Conservation (phyloP, 441 rosid genomes). For the Flueggea neowawraea region DNA sequence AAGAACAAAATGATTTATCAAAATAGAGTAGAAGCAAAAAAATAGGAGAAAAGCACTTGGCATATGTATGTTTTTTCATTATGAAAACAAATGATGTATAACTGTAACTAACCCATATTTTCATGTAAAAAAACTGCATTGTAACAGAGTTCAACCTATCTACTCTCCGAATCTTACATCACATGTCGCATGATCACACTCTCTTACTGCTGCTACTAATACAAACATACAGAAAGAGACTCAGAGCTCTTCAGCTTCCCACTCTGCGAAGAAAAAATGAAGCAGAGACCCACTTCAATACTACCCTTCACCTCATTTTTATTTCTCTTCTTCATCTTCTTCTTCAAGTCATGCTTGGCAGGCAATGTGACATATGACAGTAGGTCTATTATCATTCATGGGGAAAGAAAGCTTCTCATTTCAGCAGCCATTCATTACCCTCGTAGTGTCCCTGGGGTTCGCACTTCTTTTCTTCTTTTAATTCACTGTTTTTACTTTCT, state of each 20-base stretch:
- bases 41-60: too few relatives aligned
- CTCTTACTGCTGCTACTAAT: too few relatives aligned
- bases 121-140: too few relatives aligned
- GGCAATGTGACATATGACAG: slow-evolving; percentile 74
- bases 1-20: too few relatives aligned
- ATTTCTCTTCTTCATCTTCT: not conserved
- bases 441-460: slow-evolving; percentile 91
- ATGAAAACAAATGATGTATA: too few relatives aligned
- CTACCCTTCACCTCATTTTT: not conserved
- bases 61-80: too few relatives aligned
- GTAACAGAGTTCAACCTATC: too few relatives aligned
- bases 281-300: not conserved
- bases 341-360: slow-evolving; percentile 10
- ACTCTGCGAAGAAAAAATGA: not conserved
- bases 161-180: too few relatives aligned
- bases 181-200: too few relatives aligned
- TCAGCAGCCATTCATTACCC: slow-evolving; percentile 98
- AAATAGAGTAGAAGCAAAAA: too few relatives aligned
- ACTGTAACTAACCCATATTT: too few relatives aligned
- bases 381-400: slow-evolving; percentile 78
- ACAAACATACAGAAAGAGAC: too few relatives aligned
- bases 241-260: not conserved
- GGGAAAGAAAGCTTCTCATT: slow-evolving; percentile 75
- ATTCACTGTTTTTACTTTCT: not conserved
- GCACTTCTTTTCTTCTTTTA: slow-evolving; percentile 13